Percentiles rank a stretch among this genome's conserved stretches.
These are phyloP conservation scores for Boletus sp. DNA, from an alignment of 1,284 basidiomycete species.

Conservation along the genomic window DNA sequence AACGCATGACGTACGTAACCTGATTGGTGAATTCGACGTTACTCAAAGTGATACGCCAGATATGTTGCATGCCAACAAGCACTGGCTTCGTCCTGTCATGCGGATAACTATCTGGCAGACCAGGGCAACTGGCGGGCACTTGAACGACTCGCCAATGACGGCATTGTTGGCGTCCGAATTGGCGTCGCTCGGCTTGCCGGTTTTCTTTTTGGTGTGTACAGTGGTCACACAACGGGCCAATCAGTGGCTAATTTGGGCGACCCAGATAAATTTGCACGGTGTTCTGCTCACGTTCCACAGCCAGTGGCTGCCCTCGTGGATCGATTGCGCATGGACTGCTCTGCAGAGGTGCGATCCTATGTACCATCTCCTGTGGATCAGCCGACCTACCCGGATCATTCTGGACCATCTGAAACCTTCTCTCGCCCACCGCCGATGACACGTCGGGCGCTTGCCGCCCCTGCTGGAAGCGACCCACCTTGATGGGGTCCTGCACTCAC, in stretches of 20 bases:
- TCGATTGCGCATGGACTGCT: constrained; percentile 45
- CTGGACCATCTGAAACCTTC: constrained; percentile 31
- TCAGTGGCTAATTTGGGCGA: constrained; percentile 12
- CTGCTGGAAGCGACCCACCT: constrained; percentile 11
- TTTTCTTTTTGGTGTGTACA: constrained; percentile 47
- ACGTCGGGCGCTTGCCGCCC: constrained; percentile 1
- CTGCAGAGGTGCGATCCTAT: constrained; percentile 47
- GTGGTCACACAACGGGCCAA: background rate
- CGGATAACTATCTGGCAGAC: constrained; percentile 46
- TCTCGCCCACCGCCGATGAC: constrained; percentile 34
- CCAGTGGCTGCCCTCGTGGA: constrained; percentile 37
- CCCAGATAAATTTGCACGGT: constrained; percentile 26
- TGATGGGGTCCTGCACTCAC: constrained; percentile 9
- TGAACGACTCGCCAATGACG: constrained; percentile 57
- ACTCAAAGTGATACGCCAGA: constrained; percentile 28
- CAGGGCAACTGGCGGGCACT: constrained; percentile 54
- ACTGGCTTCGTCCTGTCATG: constrained; percentile 43
- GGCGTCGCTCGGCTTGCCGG: constrained; percentile 71
- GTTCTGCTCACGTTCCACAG: constrained; percentile 23
- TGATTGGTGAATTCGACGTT: constrained; percentile 9
- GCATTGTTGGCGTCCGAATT: constrained; percentile 85
- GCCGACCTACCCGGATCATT: constrained; percentile 13
- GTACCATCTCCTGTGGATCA: constrained; percentile 25
- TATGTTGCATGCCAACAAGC: constrained; percentile 73
- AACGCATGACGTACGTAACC: constrained; percentile 67